Conservation (phyloP, 2,329 filamentous ascomycete species). For the Beauveria brongniartii region DNA sequence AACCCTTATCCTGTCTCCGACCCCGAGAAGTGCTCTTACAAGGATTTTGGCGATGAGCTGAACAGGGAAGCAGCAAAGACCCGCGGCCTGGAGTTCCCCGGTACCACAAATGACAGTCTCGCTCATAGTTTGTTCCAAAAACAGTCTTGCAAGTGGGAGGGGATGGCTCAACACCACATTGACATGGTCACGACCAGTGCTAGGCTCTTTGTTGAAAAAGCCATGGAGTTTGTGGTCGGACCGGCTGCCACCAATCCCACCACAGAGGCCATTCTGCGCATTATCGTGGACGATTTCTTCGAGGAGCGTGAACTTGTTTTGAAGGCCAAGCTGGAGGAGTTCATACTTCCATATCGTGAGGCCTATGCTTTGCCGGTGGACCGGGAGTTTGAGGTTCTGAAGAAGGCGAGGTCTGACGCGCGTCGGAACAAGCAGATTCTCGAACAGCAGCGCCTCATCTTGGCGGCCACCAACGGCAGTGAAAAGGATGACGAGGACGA, state of each 20-base stretch:
- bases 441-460: neutral
- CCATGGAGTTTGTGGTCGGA: slow-evolving; percentile 18
- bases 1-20: neutral
- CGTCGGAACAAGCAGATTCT: neutral
- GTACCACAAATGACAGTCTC: neutral
- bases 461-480: too few species aligned
- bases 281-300: slow-evolving; percentile 19
- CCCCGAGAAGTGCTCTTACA: neutral
- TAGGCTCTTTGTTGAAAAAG: slow-evolving; percentile 17
- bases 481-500: too few species aligned
- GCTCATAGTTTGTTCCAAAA: neutral
- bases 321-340: slow-evolving; percentile 24
- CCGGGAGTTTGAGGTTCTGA: slow-evolving; percentile 17
- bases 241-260: neutral
- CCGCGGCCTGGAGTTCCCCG: neutral
- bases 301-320: slow-evolving; percentile 20
- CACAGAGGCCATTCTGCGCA: neutral
- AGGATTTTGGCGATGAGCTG: neutral
- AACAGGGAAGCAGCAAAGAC: neutral
- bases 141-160: neutral
- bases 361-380: slow-evolving; percentile 24
- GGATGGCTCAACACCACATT: neutral
- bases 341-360: slow-evolving; percentile 24
- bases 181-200: neutral
- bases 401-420: slow-evolving; percentile 6